Evolutionary conservation across 805 yeast genomes (phyloP), one percentile per base, ranked within the genome.

Genomic region (Komagataella kurtzmanii): DNA sequence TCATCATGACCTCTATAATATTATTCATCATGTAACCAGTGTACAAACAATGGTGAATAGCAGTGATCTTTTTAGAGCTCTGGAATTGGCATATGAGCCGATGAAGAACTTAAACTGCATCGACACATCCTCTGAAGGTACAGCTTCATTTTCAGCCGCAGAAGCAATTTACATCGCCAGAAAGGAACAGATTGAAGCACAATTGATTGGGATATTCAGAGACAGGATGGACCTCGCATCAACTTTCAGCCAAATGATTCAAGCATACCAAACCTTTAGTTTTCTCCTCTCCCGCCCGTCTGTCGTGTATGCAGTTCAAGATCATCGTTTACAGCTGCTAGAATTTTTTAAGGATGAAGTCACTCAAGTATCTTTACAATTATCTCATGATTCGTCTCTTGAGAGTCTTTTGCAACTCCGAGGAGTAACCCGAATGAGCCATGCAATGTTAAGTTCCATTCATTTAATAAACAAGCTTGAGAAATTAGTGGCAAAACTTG

Each of bases 241-340:
- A 4, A 66, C 70, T 19, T 67, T 80, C 5, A 69, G 66, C 48
- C 80, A 78, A 53, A 69, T 80, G 73, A 76, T 82, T 57, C 58
- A 67, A 1, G 71, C 77, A 1, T 77, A 81, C 51, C 73, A 75
- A 8, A 65, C 65, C 44, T 80, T 75, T 57, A 70, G 69, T 44
- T 68, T 75, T 3, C 59, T 85, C 12, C 61, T 83, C 36, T 64
- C 63, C 0, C 69, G 85, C 17, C 80, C 84, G 1, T 67, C 75
- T 40, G 71, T 84, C 8, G 67, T 83, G 49, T 71, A 72, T n/a
- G 79, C 84, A 0, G 66, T 82, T 44, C 80, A 76, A 52, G 83
- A 79, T 52, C 80, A 78, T 55, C 88, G 81, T 56, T 64, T 74
- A 1, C 70, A 70, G 44, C 61, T 85, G 6, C 61, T 83, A 2